These are phyloP conservation scores for Gastrolobium villosum DNA, from an alignment of 306 rosid species.

Conservation along the genomic window DNA sequence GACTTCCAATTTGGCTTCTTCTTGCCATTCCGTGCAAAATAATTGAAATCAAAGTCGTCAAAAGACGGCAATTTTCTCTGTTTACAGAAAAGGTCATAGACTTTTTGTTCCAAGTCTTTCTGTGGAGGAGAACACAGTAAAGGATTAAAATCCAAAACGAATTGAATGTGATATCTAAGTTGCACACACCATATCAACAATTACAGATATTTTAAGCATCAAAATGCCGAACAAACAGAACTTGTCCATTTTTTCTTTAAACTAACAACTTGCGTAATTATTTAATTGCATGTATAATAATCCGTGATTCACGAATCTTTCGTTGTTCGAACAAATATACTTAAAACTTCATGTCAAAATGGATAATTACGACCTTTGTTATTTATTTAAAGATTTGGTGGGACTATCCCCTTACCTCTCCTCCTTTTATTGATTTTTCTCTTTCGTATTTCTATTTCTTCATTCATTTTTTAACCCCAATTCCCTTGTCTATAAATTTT, in stretches of 20 bases:
- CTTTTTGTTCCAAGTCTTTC: neutral
- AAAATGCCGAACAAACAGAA: neutral
- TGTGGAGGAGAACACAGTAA: neutral
- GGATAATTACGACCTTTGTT: slow-evolving; percentile 7
- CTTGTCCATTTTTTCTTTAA: neutral
- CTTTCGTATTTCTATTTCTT: neutral
- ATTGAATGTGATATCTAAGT: slow-evolving; percentile 5
- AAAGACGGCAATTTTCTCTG: neutral
- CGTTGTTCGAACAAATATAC: slow-evolving; percentile 7
- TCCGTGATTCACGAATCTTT: slow-evolving; percentile 24
- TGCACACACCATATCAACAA: slow-evolving; percentile 15
- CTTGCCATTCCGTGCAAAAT: neutral
- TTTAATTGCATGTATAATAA: slow-evolving; percentile 14
- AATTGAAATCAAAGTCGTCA: slow-evolving; percentile 37
- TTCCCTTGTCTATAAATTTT: neutral
- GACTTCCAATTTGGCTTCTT: slow-evolving; percentile 48
- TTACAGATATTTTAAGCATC: slow-evolving; percentile 14
- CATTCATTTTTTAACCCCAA: neutral
- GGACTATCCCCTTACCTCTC: neutral
- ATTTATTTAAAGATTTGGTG: neutral
- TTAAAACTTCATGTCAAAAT: slow-evolving; percentile 1
- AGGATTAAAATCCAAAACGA: neutral
- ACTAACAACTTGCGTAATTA: neutral
- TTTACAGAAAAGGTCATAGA: neutral
- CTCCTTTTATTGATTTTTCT: neutral